phyloP scores from a whole-genome alignment of 1,284 basidiomycete genomes.

The Ustilago sp. region DNA sequence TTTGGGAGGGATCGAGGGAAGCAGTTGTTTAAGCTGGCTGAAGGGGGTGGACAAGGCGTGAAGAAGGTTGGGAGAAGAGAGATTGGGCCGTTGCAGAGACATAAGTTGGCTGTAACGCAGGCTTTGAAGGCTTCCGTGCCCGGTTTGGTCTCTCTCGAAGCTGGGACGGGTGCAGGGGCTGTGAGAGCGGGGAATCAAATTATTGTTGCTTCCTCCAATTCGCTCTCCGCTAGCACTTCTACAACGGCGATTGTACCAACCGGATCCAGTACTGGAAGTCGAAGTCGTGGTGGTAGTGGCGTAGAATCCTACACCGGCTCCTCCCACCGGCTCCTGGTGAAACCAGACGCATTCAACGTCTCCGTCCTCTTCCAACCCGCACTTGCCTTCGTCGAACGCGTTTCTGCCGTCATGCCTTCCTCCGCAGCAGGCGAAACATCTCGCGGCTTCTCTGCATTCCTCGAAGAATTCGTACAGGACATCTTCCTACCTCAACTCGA shows the following conservation, averaged over 20 bases:
- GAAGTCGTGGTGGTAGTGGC: constrained; percentile 7
- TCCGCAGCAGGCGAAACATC: constrained; percentile 57
- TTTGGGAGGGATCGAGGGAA: constrained; percentile 59
- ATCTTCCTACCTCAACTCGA: constrained; percentile 95
- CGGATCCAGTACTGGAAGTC: not conserved
- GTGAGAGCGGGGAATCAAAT: constrained; percentile 26
- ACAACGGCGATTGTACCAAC: not conserved
- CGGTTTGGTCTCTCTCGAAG: constrained; percentile 77
- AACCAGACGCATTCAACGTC: constrained; percentile 94
- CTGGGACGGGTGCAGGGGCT: not conserved
- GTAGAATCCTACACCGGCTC: constrained; percentile 70
- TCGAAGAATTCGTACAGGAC: constrained; percentile 94
- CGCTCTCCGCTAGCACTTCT: not conserved
- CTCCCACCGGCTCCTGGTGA: constrained; percentile 86
- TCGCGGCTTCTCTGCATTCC: constrained; percentile 78
- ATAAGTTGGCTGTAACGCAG: constrained; percentile 87
- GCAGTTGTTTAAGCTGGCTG: constrained; percentile 85
- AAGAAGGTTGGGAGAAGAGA: constrained; percentile 72
- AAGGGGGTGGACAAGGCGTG: constrained; percentile 1
- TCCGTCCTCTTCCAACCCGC: constrained; percentile 93
- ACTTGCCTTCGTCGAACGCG: constrained; percentile 82
- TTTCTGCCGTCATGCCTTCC: constrained; percentile 61
- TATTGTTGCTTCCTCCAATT: constrained; percentile 29
- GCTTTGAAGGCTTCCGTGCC: constrained; percentile 91
- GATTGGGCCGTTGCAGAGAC: constrained; percentile 74